Conservation (phyloP, 805 yeast species). For the Zygosaccharomyces bisporus region DNA sequence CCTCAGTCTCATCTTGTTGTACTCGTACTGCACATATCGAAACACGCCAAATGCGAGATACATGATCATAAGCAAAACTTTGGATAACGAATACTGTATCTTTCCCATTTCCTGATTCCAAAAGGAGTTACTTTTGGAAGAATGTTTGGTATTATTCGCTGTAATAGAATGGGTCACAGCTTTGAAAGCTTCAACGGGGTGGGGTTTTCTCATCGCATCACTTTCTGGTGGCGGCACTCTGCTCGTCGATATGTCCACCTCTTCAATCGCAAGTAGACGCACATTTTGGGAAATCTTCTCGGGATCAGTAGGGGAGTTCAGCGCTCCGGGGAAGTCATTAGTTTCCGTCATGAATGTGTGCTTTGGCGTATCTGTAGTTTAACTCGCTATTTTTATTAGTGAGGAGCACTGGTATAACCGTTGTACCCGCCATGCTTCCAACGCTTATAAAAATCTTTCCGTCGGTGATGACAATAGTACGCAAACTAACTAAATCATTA, state of each 20-base stretch:
- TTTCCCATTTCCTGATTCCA: constrained; percentile 20
- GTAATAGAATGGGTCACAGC: constrained; percentile 22
- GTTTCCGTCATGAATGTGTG: not conserved
- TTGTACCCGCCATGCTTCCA: constrained; percentile 7
- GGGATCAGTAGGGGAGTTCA: not conserved
- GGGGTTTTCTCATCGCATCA: constrained; percentile 14
- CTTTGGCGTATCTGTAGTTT: not conserved
- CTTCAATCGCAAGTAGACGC: constrained; percentile 9
- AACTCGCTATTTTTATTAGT: too few species aligned
- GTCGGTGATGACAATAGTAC: not conserved
- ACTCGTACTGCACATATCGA: constrained; percentile 49
- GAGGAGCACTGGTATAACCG: not conserved
- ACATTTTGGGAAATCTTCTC: constrained; percentile 11
- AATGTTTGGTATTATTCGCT: constrained; percentile 11
- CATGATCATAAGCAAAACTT: constrained; percentile 47
- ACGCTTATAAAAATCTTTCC: not conserved
- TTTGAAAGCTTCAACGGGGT: constrained; percentile 19
- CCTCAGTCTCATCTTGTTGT: constrained; percentile 52
- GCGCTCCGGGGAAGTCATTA: not conserved
- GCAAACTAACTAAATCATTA: not conserved
- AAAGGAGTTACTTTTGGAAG: constrained; percentile 7
- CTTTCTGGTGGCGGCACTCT: constrained; percentile 26
- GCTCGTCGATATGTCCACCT: constrained; percentile 7
- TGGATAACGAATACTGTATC: constrained; percentile 38
- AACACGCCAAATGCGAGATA: constrained; percentile 55